phyloP scores from a whole-genome alignment of 2,329 filamentous ascomycete genomes.

The Phaeophleospora eucalypticola region DNA sequence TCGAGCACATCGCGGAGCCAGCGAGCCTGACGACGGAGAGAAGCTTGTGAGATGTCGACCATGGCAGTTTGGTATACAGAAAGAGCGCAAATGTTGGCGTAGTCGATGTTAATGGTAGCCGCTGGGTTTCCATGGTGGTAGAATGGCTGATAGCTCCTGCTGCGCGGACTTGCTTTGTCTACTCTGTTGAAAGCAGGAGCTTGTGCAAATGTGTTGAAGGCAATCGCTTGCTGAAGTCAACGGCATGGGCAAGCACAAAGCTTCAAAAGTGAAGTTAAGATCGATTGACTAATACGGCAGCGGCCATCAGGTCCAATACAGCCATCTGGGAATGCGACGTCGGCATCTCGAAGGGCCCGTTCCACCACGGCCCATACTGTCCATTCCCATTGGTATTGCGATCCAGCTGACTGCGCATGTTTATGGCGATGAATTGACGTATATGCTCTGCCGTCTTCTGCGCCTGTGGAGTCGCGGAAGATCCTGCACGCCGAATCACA shows the following conservation, averaged over 20 bases:
- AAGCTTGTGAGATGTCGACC: too few species aligned
- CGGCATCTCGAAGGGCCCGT: constrained; percentile 5
- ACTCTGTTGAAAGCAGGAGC: too few species aligned
- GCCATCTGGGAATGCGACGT: constrained; percentile 4
- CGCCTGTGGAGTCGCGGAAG: background rate
- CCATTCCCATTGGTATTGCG: constrained; percentile 1
- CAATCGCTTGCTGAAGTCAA: too few species aligned
- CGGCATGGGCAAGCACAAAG: too few species aligned
- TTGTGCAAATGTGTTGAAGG: too few species aligned
- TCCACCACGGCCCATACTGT: constrained; percentile 3
- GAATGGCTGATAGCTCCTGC: too few species aligned
- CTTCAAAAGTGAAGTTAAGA: background rate
- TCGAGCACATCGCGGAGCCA: constrained; percentile 50
- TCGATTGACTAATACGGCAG: background rate
- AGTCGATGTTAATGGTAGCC: too few species aligned
- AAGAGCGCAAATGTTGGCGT: too few species aligned
- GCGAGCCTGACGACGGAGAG: constrained; percentile 35
- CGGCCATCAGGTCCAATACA: constrained; percentile 1
- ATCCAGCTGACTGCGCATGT: constrained; percentile 2
- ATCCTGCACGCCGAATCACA: background rate
- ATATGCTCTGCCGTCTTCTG: background rate
- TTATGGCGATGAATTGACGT: background rate
- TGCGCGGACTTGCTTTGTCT: too few species aligned
- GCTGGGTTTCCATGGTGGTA: too few species aligned
- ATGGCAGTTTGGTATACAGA: too few species aligned